Evolutionary conservation across 192 early-diverging fungal species (phyloP), one percentile per base, ranked within the genome.

Genomic region (Allomyces arbusculus): DNA sequence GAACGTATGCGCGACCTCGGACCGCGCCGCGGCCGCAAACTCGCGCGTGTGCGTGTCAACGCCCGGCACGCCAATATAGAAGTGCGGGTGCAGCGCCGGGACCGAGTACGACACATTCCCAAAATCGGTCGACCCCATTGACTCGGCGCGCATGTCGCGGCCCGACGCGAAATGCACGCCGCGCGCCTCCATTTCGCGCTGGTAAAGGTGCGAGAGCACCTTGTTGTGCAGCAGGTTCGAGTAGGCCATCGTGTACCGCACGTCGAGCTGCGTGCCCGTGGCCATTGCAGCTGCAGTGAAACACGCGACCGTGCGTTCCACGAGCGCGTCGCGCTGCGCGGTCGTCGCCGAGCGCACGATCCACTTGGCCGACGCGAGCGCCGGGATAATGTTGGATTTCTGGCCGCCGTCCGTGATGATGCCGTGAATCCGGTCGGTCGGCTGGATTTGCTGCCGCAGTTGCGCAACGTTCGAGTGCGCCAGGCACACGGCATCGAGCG

Each of bases 391-490:
- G 66, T 78, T 76, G 58, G 75, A 20, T 0, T 80, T 77, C 55
- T 79, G 65, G n/a, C 90, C 90, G 58, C 89, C 89, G 44, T 85
- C 72, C 24, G 78, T 84, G 28, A 91, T 86, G 62, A 92, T 84
- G 23, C 85, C 84, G 64, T 91, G 89, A 23, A 89, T 78, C 44
- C 83, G 78, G 65, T 80, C 74, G 26, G 78, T 80, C 4, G 87
- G 84, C 14, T 78, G 70, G n/a, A 84, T 76, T 68, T 91, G 87
- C 65, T 90, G 85, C 63, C 90, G 78, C 70, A 90, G 69, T 66
- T 86, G 76, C 19, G 80, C 79, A 55, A 89, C 75, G 20, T 71
- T 76, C 33, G 81, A 80, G 76, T 86, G 84, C 4, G 85, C 81
- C 45, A 78, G 74, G 3, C 80, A 77, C 23, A 84, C 68, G 4